A percentile compares a stretch with the other conserved stretches of the same genome.
Evolutionary conservation across 2,329 filamentous ascomycete species (phyloP).

Genomic region (Torrubiellomyces zombiae): DNA sequence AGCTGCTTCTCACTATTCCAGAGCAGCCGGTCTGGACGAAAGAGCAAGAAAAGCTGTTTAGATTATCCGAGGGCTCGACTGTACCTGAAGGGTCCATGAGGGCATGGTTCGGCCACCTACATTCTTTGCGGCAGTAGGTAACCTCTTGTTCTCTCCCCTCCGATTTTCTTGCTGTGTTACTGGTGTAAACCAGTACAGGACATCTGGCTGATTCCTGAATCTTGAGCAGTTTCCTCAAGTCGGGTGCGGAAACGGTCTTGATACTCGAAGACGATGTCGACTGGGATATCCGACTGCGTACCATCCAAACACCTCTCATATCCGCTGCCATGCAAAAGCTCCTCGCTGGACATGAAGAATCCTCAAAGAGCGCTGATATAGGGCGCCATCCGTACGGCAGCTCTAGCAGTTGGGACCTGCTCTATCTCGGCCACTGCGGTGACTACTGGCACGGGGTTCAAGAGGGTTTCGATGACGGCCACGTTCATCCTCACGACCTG

Average conservation of each 20-base stretch:
- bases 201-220: too few relatives aligned
- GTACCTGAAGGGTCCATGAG: not conserved
- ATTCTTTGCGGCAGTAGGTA: too few relatives aligned
- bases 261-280: constrained; percentile 2
- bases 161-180: too few relatives aligned
- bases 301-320: constrained; percentile 1
- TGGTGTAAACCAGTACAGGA: too few relatives aligned
- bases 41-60: constrained; percentile 1
- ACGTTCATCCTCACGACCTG: constrained; percentile 1
- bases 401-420: constrained; percentile 1
- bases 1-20: constrained; percentile 1
- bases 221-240: constrained; percentile 2
- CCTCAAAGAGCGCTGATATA: too few relatives aligned
- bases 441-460: constrained; percentile 1
- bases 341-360: not conserved
- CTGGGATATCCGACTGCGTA: constrained; percentile 1
- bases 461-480: not conserved
- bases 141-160: not conserved
- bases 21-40: constrained; percentile 1
- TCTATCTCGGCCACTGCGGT: constrained; percentile 2
- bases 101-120: constrained; percentile 1
- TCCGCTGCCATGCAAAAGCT: not conserved
- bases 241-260: constrained; percentile 1
- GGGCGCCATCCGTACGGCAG: not conserved
- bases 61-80: not conserved